Evolutionary conservation across 2,329 filamentous ascomycete species (phyloP).

Genomic region (Mycogone perniciosa): DNA sequence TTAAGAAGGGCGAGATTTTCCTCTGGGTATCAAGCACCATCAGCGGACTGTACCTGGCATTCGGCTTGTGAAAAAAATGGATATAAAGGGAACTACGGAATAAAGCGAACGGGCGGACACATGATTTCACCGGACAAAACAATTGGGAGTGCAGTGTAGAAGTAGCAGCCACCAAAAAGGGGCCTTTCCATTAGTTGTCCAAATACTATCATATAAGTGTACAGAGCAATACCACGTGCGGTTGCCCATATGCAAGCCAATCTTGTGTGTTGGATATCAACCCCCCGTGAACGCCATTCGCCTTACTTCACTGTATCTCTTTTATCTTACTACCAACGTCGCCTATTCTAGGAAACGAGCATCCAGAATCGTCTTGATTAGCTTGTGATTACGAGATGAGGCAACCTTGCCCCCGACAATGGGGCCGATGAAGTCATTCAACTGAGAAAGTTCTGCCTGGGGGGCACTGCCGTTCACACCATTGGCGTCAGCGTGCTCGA

Average conservation of each 20-base stretch:
- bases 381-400: slow-evolving; percentile 37
- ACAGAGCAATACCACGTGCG: not conserved
- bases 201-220: slow-evolving; percentile 1
- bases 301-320: slow-evolving; percentile 7
- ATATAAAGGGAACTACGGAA: slow-evolving; percentile 2
- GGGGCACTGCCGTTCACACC: slow-evolving; percentile 33
- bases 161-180: slow-evolving; percentile 1
- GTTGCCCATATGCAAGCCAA: not conserved
- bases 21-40: slow-evolving; percentile 43
- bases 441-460: slow-evolving; percentile 36
- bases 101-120: not conserved
- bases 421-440: slow-evolving; percentile 50
- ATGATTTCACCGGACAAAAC: not conserved
- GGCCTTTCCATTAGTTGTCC: slow-evolving; percentile 7
- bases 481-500: slow-evolving; percentile 26
- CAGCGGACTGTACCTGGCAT: slow-evolving; percentile 39
- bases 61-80: slow-evolving; percentile 36
- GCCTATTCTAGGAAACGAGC: slow-evolving; percentile 45
- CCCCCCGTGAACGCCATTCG: slow-evolving; percentile 22
- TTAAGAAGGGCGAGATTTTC: slow-evolving; percentile 40
- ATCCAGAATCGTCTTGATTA: slow-evolving; percentile 48
- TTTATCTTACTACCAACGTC: not conserved
- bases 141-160: slow-evolving; percentile 7
- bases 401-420: slow-evolving; percentile 46
- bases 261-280: slow-evolving; percentile 9